phyloP scores from a whole-genome alignment of 208 protist species.

The Leishmania gerbilli region DNA sequence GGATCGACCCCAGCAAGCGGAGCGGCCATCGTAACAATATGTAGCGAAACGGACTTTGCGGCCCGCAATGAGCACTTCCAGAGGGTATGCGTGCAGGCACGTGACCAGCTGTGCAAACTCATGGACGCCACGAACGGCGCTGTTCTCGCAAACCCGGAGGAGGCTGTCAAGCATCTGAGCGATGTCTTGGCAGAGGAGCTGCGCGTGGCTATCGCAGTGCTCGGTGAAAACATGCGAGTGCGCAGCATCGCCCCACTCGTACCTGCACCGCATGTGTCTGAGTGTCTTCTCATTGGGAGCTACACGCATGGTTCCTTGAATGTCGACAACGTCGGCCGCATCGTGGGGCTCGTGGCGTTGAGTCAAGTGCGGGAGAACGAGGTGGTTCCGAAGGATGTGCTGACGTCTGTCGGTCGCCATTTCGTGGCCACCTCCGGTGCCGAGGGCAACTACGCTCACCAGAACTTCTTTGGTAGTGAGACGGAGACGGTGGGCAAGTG shows the following conservation, averaged over 20 bases:
- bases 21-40: slow-evolving; percentile 78
- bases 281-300: slow-evolving; percentile 63
- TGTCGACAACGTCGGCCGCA: slow-evolving; percentile 63
- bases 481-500: slow-evolving; percentile 83
- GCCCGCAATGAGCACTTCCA: slow-evolving; percentile 84
- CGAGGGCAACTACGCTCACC: slow-evolving; percentile 75
- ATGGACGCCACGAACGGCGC: slow-evolving; percentile 57
- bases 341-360: slow-evolving; percentile 80
- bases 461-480: slow-evolving; percentile 78
- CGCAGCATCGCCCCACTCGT: slow-evolving; percentile 54
- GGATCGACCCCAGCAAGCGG: slow-evolving; percentile 42
- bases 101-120: slow-evolving; percentile 31
- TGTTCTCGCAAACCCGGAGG: slow-evolving; percentile 53
- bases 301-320: slow-evolving; percentile 79
- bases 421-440: slow-evolving; percentile 82
- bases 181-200: slow-evolving; percentile 49
- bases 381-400: slow-evolving; percentile 41
- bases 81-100: slow-evolving; percentile 42
- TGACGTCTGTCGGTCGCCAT: slow-evolving; percentile 72
- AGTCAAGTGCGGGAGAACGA: slow-evolving; percentile 38
- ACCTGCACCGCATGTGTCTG: slow-evolving; percentile 46
- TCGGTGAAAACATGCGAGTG: slow-evolving; percentile 87
- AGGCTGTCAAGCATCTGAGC: slow-evolving; percentile 42
- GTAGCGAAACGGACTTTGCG: slow-evolving; percentile 92
- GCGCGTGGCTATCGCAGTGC: slow-evolving; percentile 60